Percentiles rank a stretch among this genome's conserved stretches.
These are phyloP conservation scores for Tricholomella constricta DNA, from an alignment of 768 basidiomycete species.

Conservation along the genomic window DNA sequence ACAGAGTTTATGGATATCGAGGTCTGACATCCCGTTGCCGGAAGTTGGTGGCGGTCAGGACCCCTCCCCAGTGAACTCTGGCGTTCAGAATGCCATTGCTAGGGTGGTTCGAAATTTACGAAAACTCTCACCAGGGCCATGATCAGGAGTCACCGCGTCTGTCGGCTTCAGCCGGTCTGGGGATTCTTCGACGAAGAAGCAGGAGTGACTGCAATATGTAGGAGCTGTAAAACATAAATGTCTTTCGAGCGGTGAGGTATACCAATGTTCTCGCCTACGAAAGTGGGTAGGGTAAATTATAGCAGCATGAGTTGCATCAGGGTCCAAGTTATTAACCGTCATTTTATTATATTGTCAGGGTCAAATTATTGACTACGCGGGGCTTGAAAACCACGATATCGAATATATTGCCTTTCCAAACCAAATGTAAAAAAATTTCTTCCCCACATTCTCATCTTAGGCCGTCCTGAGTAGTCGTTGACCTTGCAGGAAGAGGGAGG, in stretches of 20 bases:
- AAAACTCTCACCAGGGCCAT: background rate
- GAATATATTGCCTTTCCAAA: no score
- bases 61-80: background rate
- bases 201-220: no score
- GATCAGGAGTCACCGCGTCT: background rate
- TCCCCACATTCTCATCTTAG: background rate
- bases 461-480: background rate
- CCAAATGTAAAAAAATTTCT: background rate
- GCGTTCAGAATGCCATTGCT: background rate
- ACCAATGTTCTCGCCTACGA: no score
- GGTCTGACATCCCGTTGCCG: slow-evolving; percentile 23
- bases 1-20: slow-evolving; percentile 28
- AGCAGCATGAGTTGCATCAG: no score
- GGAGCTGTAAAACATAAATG: no score
- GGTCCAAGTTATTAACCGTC: no score
- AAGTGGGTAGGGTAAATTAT: no score
- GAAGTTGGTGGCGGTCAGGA: background rate
- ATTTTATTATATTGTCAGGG: no score
- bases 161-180: background rate
- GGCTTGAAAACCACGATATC: slow-evolving; percentile 3
- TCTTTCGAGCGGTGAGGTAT: no score
- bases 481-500: background rate
- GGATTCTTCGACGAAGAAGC: no score
- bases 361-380: background rate
- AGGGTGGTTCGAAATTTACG: background rate